Evolutionary conservation across 2,329 filamentous ascomycete species (phyloP).

Genomic region (Beauveria sp.): DNA sequence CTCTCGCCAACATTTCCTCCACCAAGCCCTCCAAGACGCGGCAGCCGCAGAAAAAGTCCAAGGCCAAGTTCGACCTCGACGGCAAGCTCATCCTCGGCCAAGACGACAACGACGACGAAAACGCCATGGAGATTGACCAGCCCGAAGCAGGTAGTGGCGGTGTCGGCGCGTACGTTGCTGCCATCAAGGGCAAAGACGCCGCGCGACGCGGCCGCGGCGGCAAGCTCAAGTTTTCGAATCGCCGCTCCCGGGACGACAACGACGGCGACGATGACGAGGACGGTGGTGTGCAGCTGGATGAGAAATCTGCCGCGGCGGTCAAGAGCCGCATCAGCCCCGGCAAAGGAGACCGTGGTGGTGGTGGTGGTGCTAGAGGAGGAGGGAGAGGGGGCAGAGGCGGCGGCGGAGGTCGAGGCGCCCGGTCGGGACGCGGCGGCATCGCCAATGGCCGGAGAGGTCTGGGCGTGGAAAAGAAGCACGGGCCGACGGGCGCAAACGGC

Average conservation of each 20-base stretch:
- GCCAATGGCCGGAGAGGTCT: constrained; percentile 40
- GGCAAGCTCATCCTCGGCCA: constrained; percentile 72
- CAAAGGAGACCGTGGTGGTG: constrained; percentile 24
- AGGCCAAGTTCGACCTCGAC: constrained; percentile 65
- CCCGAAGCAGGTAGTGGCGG: constrained; percentile 47
- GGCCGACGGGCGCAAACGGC: constrained; percentile 24
- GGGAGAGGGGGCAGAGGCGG: constrained; percentile 23
- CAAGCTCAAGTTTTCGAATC: constrained; percentile 65
- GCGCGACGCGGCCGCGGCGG: constrained; percentile 58
- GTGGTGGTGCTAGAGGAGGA: constrained; percentile 28
- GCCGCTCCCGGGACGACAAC: constrained; percentile 37
- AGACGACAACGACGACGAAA: constrained; percentile 39
- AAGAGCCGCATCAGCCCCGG: constrained; percentile 41
- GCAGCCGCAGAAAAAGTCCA: constrained; percentile 45
- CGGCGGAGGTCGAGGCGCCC: constrained; percentile 21
- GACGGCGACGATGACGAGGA: constrained; percentile 42
- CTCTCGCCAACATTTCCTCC: constrained; percentile 86
- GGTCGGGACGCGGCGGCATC: constrained; percentile 29
- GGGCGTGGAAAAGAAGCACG: constrained; percentile 43
- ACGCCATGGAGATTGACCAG: constrained; percentile 58
- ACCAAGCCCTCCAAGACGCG: constrained; percentile 68
- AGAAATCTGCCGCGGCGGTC: constrained; percentile 43
- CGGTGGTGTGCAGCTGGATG: constrained; percentile 34
- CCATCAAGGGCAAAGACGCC: constrained; percentile 59
- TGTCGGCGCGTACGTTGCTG: constrained; percentile 61